A percentile compares a stretch with the other conserved stretches of the same genome.
phyloP scores from a whole-genome alignment of 441 rosid species.

The Hura crepitans region DNA sequence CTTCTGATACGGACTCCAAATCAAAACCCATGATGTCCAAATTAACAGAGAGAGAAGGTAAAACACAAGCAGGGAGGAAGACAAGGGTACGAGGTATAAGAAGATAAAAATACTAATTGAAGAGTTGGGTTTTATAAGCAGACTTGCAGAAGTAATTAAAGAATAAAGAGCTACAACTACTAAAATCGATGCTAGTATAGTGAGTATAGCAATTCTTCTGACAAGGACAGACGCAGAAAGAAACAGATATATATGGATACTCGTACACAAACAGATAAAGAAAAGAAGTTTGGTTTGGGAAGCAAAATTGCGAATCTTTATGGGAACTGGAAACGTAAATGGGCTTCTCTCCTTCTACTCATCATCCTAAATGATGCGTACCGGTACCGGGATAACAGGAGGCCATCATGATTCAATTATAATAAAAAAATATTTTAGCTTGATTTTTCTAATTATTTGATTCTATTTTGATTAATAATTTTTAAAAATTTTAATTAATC shows the following conservation, averaged over 20 bases:
- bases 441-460: too few relatives aligned
- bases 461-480: too few relatives aligned
- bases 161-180: too few relatives aligned
- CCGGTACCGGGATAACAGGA: too few relatives aligned
- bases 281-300: conserved; percentile 1
- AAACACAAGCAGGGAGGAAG: background rate
- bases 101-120: background rate
- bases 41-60: too few relatives aligned
- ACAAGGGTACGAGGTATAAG: background rate
- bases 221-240: conserved; percentile 2
- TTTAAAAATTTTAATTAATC: too few relatives aligned
- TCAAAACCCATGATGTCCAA: conserved; percentile 35
- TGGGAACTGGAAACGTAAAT: conserved; percentile 23
- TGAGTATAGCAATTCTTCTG: background rate
- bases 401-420: too few relatives aligned
- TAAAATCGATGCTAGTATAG: background rate
- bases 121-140: background rate
- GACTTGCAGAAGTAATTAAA: background rate
- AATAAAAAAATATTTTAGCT: too few relatives aligned
- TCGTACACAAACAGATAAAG: background rate
- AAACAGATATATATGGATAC: background rate
- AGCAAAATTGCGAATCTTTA: conserved; percentile 18
- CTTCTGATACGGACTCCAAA: conserved; percentile 60
- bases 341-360: background rate
- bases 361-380: conserved; percentile 7